Base-by-base conservation (phyloP, 225 moss, liverwort and hornwort genomes). In the Sphagnum tenellum region DNA sequence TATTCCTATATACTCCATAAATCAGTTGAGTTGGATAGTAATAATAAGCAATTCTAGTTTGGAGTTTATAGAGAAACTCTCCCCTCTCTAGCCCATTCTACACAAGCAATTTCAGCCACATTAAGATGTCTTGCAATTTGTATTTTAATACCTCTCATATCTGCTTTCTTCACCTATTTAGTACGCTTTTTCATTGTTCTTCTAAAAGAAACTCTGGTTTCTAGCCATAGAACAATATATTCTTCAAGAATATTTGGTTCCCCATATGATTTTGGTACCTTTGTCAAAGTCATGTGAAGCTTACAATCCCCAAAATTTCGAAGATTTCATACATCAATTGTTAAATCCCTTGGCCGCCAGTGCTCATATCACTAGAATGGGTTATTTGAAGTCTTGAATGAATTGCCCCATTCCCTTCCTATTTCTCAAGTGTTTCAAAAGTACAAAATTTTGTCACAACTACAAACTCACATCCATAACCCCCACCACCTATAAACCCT, bases 191-290 rank as follows among this genome's bases (percentile, higher is more conserved):
- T 29, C 29, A 29, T 53, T 7, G 65, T 66, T 66, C 55, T 44
- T 66, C 65, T 66, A 66, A 69, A 74, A 69, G 56, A 55, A 56
- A 74, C 63, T 52, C 50, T 63, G 46, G 68, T 71, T 66, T 71
- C 65, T 65, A 64, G 46, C 58, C 65, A 13, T 65, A 71, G 59
- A 71, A 64, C 71, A 71, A 71, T 60, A 60, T 69, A 69, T 52
- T 67, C 2, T 46, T 56, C 54, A 56, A 56, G 13, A n/a, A 70
- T 45, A 9, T 70, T 63, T 52, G 63, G 49, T 62, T 69, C 69
- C 50, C 46, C 49, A 61, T 69, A 62, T 44, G 69, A 60, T 53
- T 69, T 69, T 5, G 48, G 44, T 69, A 71, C 65, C 56, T 71
- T 56, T 64, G 58, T 66, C 9, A 71, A n/a, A 14, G 48, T 71